Percentiles rank a stretch among this genome's conserved stretches.
phyloP scores from a whole-genome alignment of 2,329 filamentous ascomycete species.

The Hysterium pulicare region DNA sequence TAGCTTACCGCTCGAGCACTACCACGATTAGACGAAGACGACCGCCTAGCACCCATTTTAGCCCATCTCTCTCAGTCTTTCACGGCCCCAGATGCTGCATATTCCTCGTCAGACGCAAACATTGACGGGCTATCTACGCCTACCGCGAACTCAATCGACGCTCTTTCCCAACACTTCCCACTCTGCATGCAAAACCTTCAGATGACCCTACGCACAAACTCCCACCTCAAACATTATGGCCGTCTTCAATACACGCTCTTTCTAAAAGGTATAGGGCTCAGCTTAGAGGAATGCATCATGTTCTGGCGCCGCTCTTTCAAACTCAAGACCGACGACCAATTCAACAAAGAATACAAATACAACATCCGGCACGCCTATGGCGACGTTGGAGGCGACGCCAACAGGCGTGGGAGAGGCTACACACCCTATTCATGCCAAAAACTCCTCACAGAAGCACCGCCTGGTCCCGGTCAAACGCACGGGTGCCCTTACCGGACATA shows the following conservation, averaged over 20 bases:
- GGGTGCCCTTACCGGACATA: slow-evolving; percentile 98
- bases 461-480: slow-evolving; percentile 82
- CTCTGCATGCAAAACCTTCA: slow-evolving; percentile 95
- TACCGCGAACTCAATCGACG: slow-evolving; percentile 63
- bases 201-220: slow-evolving; percentile 77
- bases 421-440: slow-evolving; percentile 93
- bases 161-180: slow-evolving; percentile 75
- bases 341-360: slow-evolving; percentile 97
- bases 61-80: slow-evolving; percentile 93
- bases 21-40: slow-evolving; percentile 91
- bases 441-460: slow-evolving; percentile 84
- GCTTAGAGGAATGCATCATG: slow-evolving; percentile 81
- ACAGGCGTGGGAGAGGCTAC: slow-evolving; percentile 82
- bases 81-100: slow-evolving; percentile 81
- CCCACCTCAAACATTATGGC: slow-evolving; percentile 88
- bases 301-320: slow-evolving; percentile 91
- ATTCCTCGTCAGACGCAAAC: slow-evolving; percentile 65
- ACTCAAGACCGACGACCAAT: slow-evolving; percentile 85
- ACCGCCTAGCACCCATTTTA: slow-evolving; percentile 74
- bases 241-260: slow-evolving; percentile 94
- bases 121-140: slow-evolving; percentile 72
- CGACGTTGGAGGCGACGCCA: slow-evolving; percentile 89
- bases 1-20: slow-evolving; percentile 86
- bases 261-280: slow-evolving; percentile 90
- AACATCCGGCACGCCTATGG: slow-evolving; percentile 95